phyloP scores from a whole-genome alignment of 2,329 filamentous ascomycete species.

The Fusarium sp. region DNA sequence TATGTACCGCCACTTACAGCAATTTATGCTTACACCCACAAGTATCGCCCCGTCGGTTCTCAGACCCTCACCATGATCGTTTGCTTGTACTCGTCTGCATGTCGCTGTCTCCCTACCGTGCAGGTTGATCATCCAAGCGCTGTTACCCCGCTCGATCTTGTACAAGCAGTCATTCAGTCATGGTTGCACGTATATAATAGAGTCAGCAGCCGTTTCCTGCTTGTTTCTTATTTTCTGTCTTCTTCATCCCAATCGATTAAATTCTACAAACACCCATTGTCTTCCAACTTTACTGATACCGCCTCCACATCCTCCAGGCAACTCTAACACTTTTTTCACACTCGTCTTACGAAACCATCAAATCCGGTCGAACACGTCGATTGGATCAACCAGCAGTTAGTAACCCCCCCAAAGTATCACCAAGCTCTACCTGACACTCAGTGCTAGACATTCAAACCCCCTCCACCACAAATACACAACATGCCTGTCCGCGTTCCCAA shows the following conservation, averaged over 20 bases:
- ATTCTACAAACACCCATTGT: not conserved
- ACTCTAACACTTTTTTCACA: not conserved
- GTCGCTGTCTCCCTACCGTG: conserved; percentile 13
- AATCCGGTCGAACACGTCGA: not conserved
- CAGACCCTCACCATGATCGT: not conserved
- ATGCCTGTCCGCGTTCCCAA: conserved; percentile 61
- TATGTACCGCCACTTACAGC: conserved; percentile 23
- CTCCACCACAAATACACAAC: conserved; percentile 40
- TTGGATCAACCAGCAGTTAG: conserved; percentile 25
- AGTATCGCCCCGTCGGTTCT: conserved; percentile 5
- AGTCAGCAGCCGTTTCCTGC: conserved; percentile 9
- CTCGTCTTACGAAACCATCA: not conserved
- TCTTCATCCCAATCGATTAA: conserved; percentile 12
- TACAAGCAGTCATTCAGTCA: not conserved
- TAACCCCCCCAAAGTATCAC: not conserved
- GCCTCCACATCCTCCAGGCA: not conserved
- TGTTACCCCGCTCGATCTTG: conserved; percentile 42
- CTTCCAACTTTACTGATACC: not conserved
- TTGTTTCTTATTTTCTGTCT: not conserved
- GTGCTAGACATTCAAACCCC: not conserved
- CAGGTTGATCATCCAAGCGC: conserved; percentile 35
- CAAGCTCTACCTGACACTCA: not conserved
- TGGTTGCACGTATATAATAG: conserved; percentile 32
- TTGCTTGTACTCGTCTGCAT: conserved; percentile 13
- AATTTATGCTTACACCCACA: not conserved